Percentiles rank a stretch among this genome's conserved stretches.
Conservation (phyloP, 768 basidiomycete genomes). For the Multifurca ochricompacta region DNA sequence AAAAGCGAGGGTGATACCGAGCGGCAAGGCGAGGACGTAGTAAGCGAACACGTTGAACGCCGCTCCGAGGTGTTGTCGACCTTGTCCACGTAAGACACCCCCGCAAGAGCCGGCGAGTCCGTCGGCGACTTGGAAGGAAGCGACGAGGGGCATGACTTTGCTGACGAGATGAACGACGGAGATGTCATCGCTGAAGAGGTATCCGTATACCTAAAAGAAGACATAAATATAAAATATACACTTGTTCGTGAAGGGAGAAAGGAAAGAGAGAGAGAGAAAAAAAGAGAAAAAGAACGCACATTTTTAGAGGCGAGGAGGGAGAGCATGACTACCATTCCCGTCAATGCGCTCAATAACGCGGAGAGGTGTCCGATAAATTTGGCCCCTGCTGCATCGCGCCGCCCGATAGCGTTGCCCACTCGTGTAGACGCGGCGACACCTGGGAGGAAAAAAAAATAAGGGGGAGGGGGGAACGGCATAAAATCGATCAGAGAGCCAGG, state of each 20-base stretch:
- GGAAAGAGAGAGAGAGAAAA: background rate
- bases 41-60: conserved; percentile 65
- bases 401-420: conserved; percentile 66
- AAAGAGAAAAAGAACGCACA: conserved; percentile 31
- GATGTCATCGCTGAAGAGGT: conserved; percentile 58
- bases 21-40: conserved; percentile 45
- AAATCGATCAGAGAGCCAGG: background rate
- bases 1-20: conserved; percentile 47
- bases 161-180: conserved; percentile 44
- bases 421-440: conserved; percentile 66
- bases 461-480: background rate
- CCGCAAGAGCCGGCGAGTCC: conserved; percentile 46
- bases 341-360: conserved; percentile 53
- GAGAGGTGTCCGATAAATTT: conserved; percentile 54
- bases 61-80: conserved; percentile 64
- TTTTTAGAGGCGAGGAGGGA: conserved; percentile 48
- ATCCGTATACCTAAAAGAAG: conserved; percentile 47
- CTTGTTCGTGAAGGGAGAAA: background rate
- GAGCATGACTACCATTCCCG: conserved; percentile 53
- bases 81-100: conserved; percentile 42
- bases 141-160: conserved; percentile 45
- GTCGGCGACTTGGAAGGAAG: conserved; percentile 49
- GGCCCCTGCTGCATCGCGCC: conserved; percentile 43
- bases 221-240: background rate
- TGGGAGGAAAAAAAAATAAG: conserved; percentile 12